Evolutionary conservation across 1,284 basidiomycete genomes (phyloP), one percentile per base, ranked within the genome.

Genomic region (Cerrena zonata): DNA sequence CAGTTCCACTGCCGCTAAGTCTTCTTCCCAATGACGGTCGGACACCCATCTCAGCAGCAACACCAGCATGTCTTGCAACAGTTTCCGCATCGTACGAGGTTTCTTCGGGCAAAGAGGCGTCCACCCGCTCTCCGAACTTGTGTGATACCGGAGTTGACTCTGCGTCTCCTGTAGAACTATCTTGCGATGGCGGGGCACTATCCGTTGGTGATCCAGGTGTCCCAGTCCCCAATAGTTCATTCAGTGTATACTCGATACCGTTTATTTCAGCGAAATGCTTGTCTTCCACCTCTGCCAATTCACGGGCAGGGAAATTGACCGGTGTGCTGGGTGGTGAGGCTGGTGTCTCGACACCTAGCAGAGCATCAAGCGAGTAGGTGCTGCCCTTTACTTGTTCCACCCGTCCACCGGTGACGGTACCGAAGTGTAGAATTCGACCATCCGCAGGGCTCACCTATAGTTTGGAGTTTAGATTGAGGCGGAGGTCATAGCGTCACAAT

Each of bases 321-420:
- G 72, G 65, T 15, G 77, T 69, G 24, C 73, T 69, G 7, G 73
- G 76, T 12, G 56, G 59, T 22, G 63, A 62, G 24, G 60, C 50
- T 3, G 68, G 59, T 40, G 72, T 72, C 52, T 86, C 83, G 24
- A 87, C 79, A 36, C 92, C 92, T 7, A 98, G 82, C 0, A 99
- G 76, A 0, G 94, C 94, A 58, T 95, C 89, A 22, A 99, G 79
- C 5, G 93, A 96, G 64, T 98, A 98, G 1, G 93, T 98, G 57
- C 96, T 86, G 15, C 95, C 95, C 69, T 99, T 99, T 63, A 99
- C 93, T 70, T 98, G 94, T 66, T 97, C 94, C 40, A 99, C 91
- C 25, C 84, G 82, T 40, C 86, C 80, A 55, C 86, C 84, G 48
- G 79, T 71, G 58, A 99, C 91, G 2, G 84, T 83, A 23, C 95